Conservation (phyloP, 805 yeast species). For the Yarrowia sp. region DNA sequence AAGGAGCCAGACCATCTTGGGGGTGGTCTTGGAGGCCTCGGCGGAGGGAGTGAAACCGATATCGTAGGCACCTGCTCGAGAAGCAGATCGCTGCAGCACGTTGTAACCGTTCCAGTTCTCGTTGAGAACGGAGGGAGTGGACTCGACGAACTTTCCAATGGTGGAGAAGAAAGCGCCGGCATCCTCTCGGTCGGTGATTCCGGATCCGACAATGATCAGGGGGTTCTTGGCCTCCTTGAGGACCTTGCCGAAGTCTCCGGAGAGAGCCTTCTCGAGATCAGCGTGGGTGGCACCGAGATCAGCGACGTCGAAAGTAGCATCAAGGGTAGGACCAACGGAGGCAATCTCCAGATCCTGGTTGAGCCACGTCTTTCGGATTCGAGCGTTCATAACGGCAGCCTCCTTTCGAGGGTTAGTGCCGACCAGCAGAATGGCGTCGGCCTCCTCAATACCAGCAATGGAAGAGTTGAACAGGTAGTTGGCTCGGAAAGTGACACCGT, state of each 20-base stretch:
- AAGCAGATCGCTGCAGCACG: slow-evolving; percentile 78
- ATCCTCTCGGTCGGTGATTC: slow-evolving; percentile 66
- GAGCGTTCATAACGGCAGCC: slow-evolving; percentile 82
- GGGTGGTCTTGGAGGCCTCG: slow-evolving; percentile 48
- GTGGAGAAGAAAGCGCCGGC: slow-evolving; percentile 57
- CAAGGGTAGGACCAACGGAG: slow-evolving; percentile 72
- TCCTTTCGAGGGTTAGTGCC: slow-evolving; percentile 90
- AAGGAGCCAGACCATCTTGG: slow-evolving; percentile 74
- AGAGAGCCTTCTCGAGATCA: slow-evolving; percentile 57
- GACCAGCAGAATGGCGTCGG: slow-evolving; percentile 74
- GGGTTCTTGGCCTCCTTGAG: slow-evolving; percentile 68
- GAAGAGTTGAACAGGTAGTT: slow-evolving; percentile 78
- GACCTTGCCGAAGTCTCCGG: slow-evolving; percentile 67
- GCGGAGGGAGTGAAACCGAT: slow-evolving; percentile 67
- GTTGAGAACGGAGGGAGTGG: slow-evolving; percentile 58
- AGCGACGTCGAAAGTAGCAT: slow-evolving; percentile 66
- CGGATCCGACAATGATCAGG: slow-evolving; percentile 76
- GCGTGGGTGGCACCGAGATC: slow-evolving; percentile 61
- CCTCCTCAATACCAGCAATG: slow-evolving; percentile 74
- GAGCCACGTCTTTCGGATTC: slow-evolving; percentile 80
- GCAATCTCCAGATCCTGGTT: slow-evolving; percentile 62
- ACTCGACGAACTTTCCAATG: slow-evolving; percentile 59
- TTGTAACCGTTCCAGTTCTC: slow-evolving; percentile 80
- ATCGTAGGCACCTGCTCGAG: slow-evolving; percentile 85
- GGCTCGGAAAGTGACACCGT: slow-evolving; percentile 72